A percentile compares a stretch with the other conserved stretches of the same genome.
phyloP scores from a whole-genome alignment of 352 stramenopile species.

The Pseudoperonospora humuli region DNA sequence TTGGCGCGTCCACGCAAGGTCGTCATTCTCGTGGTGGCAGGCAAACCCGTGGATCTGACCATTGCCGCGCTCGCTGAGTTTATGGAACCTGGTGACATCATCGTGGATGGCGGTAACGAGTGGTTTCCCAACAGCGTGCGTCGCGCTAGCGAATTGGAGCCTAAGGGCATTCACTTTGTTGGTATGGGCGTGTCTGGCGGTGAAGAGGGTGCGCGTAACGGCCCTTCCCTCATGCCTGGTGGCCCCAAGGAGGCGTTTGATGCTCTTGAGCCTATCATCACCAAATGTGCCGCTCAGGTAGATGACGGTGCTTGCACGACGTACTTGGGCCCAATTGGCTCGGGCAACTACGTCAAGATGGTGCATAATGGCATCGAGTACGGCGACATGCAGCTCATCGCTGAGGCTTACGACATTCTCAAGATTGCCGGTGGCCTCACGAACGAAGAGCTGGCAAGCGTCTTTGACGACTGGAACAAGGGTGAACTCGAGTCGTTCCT shows the following conservation, averaged over 20 bases:
- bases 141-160: slow-evolving; percentile 87
- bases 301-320: slow-evolving; percentile 93
- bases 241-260: slow-evolving; percentile 94
- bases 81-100: slow-evolving; percentile 93
- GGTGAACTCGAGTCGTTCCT: slow-evolving; percentile 94
- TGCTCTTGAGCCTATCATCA: slow-evolving; percentile 94
- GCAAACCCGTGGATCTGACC: slow-evolving; percentile 92
- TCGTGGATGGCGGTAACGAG: slow-evolving; percentile 99
- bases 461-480: slow-evolving; percentile 98
- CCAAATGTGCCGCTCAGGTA: slow-evolving; percentile 95
- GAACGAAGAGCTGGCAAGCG: slow-evolving; percentile 87
- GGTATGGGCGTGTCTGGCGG: slow-evolving; percentile 98
- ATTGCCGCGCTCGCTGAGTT: slow-evolving; percentile 82
- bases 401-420: slow-evolving; percentile 97
- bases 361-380: slow-evolving; percentile 99
- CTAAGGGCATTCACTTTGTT: slow-evolving; percentile 95
- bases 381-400: slow-evolving; percentile 99
- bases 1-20: slow-evolving; percentile 94
- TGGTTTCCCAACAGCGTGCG: slow-evolving; percentile 98
- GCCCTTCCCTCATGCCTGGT: slow-evolving; percentile 97
- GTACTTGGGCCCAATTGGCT: slow-evolving; percentile 93
- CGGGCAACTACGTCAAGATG: slow-evolving; percentile 99
- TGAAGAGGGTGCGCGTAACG: slow-evolving; percentile 97
- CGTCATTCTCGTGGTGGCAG: slow-evolving; percentile 97
- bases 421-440: slow-evolving; percentile 88